phyloP scores from a whole-genome alignment of 129 eudicot genomes.

The Lonicera japonica region DNA sequence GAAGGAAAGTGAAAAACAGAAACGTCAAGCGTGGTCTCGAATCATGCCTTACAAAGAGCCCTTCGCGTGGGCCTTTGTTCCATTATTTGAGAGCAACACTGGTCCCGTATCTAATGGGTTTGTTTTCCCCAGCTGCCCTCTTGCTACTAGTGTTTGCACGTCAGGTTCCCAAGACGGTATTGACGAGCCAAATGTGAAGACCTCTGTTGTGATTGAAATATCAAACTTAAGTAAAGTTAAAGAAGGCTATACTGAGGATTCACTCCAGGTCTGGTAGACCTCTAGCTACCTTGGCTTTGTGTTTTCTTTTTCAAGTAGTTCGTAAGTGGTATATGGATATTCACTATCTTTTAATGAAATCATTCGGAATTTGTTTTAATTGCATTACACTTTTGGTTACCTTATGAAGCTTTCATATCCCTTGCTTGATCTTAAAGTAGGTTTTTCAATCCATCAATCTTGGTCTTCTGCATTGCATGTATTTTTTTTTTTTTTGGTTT shows the following conservation, averaged over 20 bases:
- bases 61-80: constrained; percentile 91
- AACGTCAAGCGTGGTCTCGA: constrained; percentile 96
- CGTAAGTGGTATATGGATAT: background rate
- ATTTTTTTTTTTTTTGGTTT: too few relatives aligned
- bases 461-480: too few relatives aligned
- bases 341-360: background rate
- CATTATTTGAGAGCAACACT: constrained; percentile 78
- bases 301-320: background rate
- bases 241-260: constrained; percentile 93
- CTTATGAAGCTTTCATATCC: too few relatives aligned
- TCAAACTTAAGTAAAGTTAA: constrained; percentile 93
- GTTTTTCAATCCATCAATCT: too few relatives aligned
- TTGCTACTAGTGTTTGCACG: constrained; percentile 63
- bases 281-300: background rate
- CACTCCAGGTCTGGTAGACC: constrained; percentile 55
- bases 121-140: constrained; percentile 89
- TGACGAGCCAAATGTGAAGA: constrained; percentile 64
- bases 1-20: constrained; percentile 93
- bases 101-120: constrained; percentile 70
- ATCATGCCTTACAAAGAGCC: constrained; percentile 98
- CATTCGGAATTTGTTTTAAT: background rate
- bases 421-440: too few relatives aligned
- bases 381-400: too few relatives aligned
- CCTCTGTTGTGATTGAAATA: constrained; percentile 90
- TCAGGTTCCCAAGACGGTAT: constrained; percentile 62